phyloP scores from a whole-genome alignment of 2,329 filamentous ascomycete genomes.

The Neofusicoccum parvum region DNA sequence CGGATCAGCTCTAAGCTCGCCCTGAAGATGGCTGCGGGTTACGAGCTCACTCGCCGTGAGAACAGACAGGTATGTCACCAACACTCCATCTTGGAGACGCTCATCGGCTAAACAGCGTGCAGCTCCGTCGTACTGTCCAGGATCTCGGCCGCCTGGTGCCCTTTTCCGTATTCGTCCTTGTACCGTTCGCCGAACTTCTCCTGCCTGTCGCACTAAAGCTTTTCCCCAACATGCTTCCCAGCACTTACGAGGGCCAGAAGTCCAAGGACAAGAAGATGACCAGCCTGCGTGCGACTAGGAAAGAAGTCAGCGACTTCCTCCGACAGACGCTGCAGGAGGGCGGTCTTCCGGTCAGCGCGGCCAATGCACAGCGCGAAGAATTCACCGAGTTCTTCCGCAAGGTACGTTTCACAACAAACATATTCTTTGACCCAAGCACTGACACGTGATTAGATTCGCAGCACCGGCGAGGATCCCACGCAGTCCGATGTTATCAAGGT shows the following conservation, averaged over 20 bases:
- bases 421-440: constrained; percentile 13
- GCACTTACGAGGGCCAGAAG: constrained; percentile 92
- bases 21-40: constrained; percentile 96
- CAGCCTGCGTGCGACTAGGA: constrained; percentile 79
- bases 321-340: constrained; percentile 87
- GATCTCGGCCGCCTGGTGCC: constrained; percentile 91
- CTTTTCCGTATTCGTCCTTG: constrained; percentile 95
- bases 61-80: constrained; percentile 67
- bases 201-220: constrained; percentile 89
- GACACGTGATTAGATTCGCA: constrained; percentile 50
- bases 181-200: constrained; percentile 92
- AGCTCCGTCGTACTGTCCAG: constrained; percentile 86
- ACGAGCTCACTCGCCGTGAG: constrained; percentile 93
- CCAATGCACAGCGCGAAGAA: constrained; percentile 87
- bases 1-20: constrained; percentile 89
- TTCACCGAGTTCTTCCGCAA: constrained; percentile 98
- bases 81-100: not conserved
- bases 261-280: constrained; percentile 87
- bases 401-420: constrained; percentile 48
- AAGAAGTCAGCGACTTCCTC: constrained; percentile 90
- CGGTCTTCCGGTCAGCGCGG: constrained; percentile 82
- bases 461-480: constrained; percentile 87
- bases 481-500: constrained; percentile 95
- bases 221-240: constrained; percentile 96
- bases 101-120: constrained; percentile 8